phyloP scores from a whole-genome alignment of 352 stramenopile genomes.

The Pythium biforme region DNA sequence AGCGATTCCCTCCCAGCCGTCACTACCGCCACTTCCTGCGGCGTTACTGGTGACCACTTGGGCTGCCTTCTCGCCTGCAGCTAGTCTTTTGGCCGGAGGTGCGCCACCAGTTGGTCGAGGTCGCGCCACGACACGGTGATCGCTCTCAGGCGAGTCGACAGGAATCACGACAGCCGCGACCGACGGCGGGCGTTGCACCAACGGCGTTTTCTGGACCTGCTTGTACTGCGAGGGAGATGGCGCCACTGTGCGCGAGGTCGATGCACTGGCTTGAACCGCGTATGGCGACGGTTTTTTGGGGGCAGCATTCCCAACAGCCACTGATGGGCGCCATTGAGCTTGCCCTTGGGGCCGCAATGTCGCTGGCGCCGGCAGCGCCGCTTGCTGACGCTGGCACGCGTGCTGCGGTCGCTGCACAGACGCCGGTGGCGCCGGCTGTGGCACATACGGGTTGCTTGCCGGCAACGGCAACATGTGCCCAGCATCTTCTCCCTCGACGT shows the following conservation, averaged over 20 bases:
- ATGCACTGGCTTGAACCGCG: background rate
- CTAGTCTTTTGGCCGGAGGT: constrained; percentile 4
- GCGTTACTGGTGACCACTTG: background rate
- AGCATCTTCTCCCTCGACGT: constrained; percentile 1
- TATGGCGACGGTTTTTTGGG: background rate
- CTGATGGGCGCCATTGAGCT: background rate
- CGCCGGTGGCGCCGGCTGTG: no score
- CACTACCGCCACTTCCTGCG: background rate
- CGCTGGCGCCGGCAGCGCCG: background rate
- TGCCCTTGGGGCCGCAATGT: background rate
- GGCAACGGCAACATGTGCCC: background rate
- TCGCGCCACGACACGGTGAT: background rate
- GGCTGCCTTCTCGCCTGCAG: background rate
- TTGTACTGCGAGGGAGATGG: background rate
- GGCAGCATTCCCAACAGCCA: background rate
- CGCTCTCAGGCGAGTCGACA: background rate
- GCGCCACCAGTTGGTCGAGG: background rate
- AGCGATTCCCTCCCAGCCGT: constrained; percentile 4
- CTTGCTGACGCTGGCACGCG: no score
- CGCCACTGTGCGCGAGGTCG: background rate
- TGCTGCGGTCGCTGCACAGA: background rate
- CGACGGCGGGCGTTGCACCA: background rate
- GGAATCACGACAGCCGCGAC: background rate
- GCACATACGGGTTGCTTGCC: background rate
- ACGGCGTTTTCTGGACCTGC: background rate